Evolutionary conservation across 2,329 filamentous ascomycete genomes (phyloP).

Genomic region (Penicillium sp.): DNA sequence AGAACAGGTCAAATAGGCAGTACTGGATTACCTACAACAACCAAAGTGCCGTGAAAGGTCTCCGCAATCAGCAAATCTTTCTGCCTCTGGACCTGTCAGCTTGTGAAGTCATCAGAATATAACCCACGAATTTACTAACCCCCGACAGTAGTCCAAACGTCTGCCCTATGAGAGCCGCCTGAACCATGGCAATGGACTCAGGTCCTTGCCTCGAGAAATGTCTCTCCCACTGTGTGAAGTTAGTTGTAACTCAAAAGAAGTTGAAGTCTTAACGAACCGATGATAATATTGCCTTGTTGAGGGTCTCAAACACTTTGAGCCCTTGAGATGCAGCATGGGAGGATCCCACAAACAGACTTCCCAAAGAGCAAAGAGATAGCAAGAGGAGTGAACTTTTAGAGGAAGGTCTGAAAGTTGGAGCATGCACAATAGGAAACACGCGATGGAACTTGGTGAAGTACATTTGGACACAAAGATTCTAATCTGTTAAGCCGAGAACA

Average conservation of each 20-base stretch:
- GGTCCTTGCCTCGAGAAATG: slow-evolving; percentile 19
- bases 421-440: slow-evolving; percentile 25
- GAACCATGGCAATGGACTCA: slow-evolving; percentile 25
- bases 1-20: neutral
- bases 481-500: neutral
- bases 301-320: slow-evolving; percentile 24
- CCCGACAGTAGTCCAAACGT: slow-evolving; percentile 30
- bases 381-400: slow-evolving; percentile 22
- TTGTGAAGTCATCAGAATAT: neutral
- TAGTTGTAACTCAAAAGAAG: neutral
- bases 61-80: slow-evolving; percentile 27
- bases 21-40: slow-evolving; percentile 12
- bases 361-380: slow-evolving; percentile 27
- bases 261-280: slow-evolving; percentile 13
- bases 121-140: neutral
- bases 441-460: slow-evolving; percentile 25
- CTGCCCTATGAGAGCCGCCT: slow-evolving; percentile 31
- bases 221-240: slow-evolving; percentile 21
- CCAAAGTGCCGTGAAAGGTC: slow-evolving; percentile 30
- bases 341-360: slow-evolving; percentile 26
- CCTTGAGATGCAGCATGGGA: slow-evolving; percentile 16
- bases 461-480: slow-evolving; percentile 27
- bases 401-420: slow-evolving; percentile 23
- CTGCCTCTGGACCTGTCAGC: slow-evolving; percentile 9
- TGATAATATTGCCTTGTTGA: slow-evolving; percentile 26